A percentile compares a stretch with the other conserved stretches of the same genome.
Conservation (phyloP, 257 asterid species). For the Verbena officinalis region DNA sequence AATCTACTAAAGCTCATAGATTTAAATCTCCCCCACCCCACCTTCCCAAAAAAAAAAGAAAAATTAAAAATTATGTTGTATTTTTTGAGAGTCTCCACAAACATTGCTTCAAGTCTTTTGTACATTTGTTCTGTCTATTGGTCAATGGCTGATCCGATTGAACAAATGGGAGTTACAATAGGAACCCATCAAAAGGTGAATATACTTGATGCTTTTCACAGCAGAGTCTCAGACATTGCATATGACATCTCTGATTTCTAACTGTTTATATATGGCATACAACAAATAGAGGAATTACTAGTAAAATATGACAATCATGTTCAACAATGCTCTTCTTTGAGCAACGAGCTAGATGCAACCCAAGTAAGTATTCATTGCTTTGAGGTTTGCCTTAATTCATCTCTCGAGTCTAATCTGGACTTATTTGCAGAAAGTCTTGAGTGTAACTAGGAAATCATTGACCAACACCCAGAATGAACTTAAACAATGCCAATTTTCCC, state of each 20-base stretch:
- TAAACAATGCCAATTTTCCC: slow-evolving; percentile 52
- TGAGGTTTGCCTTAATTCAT: background rate
- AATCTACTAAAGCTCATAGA: background rate
- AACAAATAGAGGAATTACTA: slow-evolving; percentile 70
- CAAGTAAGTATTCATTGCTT: slow-evolving; percentile 47
- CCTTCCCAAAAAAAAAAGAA: too few relatives aligned
- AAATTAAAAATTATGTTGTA: too few relatives aligned
- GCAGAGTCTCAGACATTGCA: background rate
- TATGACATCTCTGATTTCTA: slow-evolving; percentile 9
- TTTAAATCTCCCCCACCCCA: too few relatives aligned
- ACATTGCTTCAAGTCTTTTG: background rate
- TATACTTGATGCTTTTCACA: background rate
- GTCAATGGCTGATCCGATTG: slow-evolving; percentile 92
- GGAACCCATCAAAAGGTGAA: slow-evolving; percentile 75
- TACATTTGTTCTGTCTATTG: slow-evolving; percentile 26
- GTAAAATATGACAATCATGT: slow-evolving; percentile 56
- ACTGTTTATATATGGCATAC: slow-evolving; percentile 24
- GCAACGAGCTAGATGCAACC: slow-evolving; percentile 59
- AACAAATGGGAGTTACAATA: slow-evolving; percentile 68
- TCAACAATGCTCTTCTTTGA: slow-evolving; percentile 61
- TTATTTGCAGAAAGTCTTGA: slow-evolving; percentile 63
- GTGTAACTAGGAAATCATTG: slow-evolving; percentile 52
- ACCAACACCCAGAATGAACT: slow-evolving; percentile 65
- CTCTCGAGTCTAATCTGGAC: slow-evolving; percentile 32
- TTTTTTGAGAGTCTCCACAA: background rate